Evolutionary conservation across 306 rosid genomes (phyloP).

Genomic region (Quercus bicolor): DNA sequence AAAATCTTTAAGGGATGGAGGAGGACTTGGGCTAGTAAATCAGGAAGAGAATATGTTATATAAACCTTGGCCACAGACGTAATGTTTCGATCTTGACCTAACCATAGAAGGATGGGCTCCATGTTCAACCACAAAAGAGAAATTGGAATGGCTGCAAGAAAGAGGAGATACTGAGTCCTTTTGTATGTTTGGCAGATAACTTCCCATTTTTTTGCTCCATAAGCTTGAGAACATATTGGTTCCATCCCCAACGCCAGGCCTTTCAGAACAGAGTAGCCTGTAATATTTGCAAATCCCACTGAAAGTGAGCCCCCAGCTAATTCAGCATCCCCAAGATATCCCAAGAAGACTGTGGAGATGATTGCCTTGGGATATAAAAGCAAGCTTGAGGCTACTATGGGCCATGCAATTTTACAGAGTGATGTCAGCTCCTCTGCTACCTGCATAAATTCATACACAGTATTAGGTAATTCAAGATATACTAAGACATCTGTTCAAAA

Average conservation of each 20-base stretch:
- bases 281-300: constrained; percentile 5
- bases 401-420: neutral
- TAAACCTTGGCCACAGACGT: neutral
- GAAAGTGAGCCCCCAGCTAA: constrained; percentile 1
- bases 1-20: constrained; percentile 3
- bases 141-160: constrained; percentile 1
- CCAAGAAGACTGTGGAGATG: neutral
- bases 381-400: constrained; percentile 2
- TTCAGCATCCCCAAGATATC: neutral
- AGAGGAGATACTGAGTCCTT: neutral
- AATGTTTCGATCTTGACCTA: neutral
- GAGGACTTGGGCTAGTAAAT: neutral
- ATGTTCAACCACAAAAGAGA: constrained; percentile 1
- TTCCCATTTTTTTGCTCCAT: constrained; percentile 2
- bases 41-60: constrained; percentile 3
- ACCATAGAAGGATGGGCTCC: neutral
- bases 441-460: neutral
- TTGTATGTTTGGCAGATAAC: neutral
- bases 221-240: constrained; percentile 3
- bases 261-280: constrained; percentile 12
- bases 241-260: constrained; percentile 1
- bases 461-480: neutral
- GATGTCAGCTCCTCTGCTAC: constrained; percentile 6
- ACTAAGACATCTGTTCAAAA: neutral
- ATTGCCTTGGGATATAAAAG: neutral